Conservation (phyloP, 345 rosid genomes). For the Physaria fendleri region DNA sequence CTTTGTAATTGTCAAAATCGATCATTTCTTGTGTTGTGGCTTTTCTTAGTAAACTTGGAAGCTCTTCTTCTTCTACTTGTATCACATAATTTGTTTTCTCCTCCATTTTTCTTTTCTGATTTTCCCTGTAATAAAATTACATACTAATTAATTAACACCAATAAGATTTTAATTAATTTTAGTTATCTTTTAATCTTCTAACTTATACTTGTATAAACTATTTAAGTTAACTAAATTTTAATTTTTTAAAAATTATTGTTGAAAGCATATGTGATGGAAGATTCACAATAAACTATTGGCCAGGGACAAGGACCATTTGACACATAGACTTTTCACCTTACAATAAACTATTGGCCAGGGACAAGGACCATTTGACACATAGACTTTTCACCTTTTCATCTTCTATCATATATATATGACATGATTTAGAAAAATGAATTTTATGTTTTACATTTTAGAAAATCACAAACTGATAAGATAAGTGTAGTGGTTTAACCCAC, state of each 20-base stretch:
- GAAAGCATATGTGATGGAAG: neutral
- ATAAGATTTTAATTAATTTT: neutral
- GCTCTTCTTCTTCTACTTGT: conserved; percentile 22
- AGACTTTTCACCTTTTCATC: neutral
- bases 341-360: neutral
- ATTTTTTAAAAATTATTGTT: neutral
- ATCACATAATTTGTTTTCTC: conserved; percentile 19
- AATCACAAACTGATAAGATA: neutral
- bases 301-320: neutral
- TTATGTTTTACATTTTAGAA: neutral
- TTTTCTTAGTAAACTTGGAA: conserved; percentile 42
- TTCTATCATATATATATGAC: neutral
- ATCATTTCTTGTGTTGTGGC: conserved; percentile 42
- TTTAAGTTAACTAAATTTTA: neutral
- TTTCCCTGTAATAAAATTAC: neutral
- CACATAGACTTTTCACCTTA: neutral
- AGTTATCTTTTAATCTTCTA: neutral
- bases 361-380: neutral
- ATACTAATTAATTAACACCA: neutral
- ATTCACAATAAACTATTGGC: neutral
- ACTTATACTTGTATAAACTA: neutral
- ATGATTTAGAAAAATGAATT: neutral
- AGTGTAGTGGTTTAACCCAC: neutral
- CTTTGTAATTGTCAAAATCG: conserved; percentile 40
- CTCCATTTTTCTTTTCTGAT: conserved; percentile 12